These are phyloP conservation scores for Malassezia yamatoensis DNA, from an alignment of 1,284 basidiomycete species.

Conservation along the genomic window DNA sequence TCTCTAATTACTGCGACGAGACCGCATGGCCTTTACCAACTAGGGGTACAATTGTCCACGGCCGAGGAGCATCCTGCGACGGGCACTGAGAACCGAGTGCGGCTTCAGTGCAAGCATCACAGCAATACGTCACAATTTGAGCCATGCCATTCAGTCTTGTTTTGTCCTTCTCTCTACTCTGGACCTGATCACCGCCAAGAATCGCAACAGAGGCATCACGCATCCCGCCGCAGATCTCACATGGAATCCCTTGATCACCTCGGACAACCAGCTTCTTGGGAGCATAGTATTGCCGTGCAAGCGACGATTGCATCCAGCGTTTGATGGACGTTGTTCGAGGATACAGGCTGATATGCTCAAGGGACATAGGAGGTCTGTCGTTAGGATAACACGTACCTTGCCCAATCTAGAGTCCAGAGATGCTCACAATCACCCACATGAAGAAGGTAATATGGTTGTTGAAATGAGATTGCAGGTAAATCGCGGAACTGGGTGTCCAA, in stretches of 20 bases:
- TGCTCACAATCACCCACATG: conserved; percentile 18
- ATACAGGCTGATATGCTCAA: not conserved
- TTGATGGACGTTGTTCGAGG: not conserved
- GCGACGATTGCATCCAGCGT: conserved; percentile 10
- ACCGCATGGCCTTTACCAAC: too few relatives aligned
- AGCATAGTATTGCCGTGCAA: conserved; percentile 12
- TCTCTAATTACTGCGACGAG: too few relatives aligned
- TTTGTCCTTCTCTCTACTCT: not conserved
- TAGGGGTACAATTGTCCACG: conserved; percentile 8
- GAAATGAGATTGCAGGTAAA: not conserved
- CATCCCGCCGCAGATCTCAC: conserved; percentile 12
- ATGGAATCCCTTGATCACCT: conserved; percentile 1
- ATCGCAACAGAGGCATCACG: conserved; percentile 8
- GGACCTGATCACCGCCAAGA: conserved; percentile 11
- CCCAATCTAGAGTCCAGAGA: conserved; percentile 9
- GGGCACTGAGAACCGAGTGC: not conserved
- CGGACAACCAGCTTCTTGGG: conserved; percentile 8
- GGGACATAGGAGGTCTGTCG: not conserved
- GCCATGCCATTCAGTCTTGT: conserved; percentile 2
- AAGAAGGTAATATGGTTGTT: conserved; percentile 11
- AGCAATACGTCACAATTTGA: conserved; percentile 13
- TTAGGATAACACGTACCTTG: conserved; percentile 3
- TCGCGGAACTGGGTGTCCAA: not conserved
- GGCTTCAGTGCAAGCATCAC: conserved; percentile 4
- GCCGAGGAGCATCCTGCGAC: not conserved